Evolutionary conservation across 169 alveolate genomes (phyloP), one percentile per base, ranked within the genome.

Genomic region (Eimeria brunetti): DNA sequence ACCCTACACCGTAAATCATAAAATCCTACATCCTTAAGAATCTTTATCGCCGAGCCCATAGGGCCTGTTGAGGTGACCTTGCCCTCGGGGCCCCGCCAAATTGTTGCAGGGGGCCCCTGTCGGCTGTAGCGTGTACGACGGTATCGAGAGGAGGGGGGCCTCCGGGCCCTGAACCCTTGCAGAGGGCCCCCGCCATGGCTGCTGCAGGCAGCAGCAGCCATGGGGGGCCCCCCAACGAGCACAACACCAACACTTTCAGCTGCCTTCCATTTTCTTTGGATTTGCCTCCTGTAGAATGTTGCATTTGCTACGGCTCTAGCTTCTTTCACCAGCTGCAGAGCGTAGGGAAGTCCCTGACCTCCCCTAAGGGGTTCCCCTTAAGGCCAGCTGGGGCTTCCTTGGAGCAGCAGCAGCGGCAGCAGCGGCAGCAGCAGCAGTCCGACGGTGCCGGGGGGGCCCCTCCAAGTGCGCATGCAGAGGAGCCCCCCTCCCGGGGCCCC

Each of bases 241-340:
- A 14, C 27, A 27, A 20, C 7, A 20, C 53, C 16, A 41, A 73
- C 16, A 27, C 51, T 38, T 30, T n/a, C 38, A 18, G 33, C 56
- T 20, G 83, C 56, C 36, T 73, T 12, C 56, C 56, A 24, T 51
- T 78, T n/a, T 0, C 18, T 27, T 49, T 49, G 30, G 49, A 78
- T 46, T 6, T 78, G 38, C 67, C 88, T 11, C 88, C 88, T 41
- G 64, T 78, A 9, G 88, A 78, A 22, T 41, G 67, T 30, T 78
- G 88, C 67, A 78, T 78, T 6, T 78, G 38, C 67, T 78, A 78
- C 53, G 88, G 88, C 44, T 78, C 88, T 36, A 78, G 30, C 41
- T 78, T 78, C 64, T 78, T 78, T 41, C 24, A 64, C 49, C 88
- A 78, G 64, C 41, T 44, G 41, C 24, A 44, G 16, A 16, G 18